Evolutionary conservation across 345 rosid genomes (phyloP).

Genomic region (Fremontodendron californicum): DNA sequence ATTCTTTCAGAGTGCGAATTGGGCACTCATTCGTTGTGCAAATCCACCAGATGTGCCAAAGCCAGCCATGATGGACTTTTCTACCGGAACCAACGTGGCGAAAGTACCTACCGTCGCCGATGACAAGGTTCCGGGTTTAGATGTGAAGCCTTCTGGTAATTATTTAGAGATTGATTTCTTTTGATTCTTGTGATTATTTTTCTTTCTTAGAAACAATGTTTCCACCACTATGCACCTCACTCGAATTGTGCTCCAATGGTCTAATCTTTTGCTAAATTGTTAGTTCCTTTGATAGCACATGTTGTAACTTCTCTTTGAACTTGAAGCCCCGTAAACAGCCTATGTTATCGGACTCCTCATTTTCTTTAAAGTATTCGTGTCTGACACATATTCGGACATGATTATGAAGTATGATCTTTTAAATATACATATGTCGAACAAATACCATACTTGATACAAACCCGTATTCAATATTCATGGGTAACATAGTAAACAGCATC

Average conservation of each 20-base stretch:
- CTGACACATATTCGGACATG: no score
- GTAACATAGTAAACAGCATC: not conserved
- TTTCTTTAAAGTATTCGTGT: no score
- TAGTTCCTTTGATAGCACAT: constrained; percentile 16
- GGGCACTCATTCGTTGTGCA: constrained; percentile 86
- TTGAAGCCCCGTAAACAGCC: constrained; percentile 14
- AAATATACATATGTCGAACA: no score
- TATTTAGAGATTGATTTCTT: constrained; percentile 79
- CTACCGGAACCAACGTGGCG: constrained; percentile 22
- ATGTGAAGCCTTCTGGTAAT: constrained; percentile 54
- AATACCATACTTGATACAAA: no score
- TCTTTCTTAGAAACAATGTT: not conserved
- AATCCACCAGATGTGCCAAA: constrained; percentile 71
- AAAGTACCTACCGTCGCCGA: constrained; percentile 28
- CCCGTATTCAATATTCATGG: no score
- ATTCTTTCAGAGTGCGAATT: constrained; percentile 70
- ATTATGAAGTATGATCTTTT: no score
- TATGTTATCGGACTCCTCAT: not conserved
- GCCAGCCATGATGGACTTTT: constrained; percentile 23
- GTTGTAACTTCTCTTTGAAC: constrained; percentile 18
- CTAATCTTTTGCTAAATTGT: constrained; percentile 15
- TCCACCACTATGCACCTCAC: constrained; percentile 2
- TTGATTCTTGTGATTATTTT: constrained; percentile 31
- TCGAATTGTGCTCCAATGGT: constrained; percentile 22
- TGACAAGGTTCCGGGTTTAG: constrained; percentile 22